phyloP scores from a whole-genome alignment of 352 stramenopile genomes.

The Blastocystis sp. region DNA sequence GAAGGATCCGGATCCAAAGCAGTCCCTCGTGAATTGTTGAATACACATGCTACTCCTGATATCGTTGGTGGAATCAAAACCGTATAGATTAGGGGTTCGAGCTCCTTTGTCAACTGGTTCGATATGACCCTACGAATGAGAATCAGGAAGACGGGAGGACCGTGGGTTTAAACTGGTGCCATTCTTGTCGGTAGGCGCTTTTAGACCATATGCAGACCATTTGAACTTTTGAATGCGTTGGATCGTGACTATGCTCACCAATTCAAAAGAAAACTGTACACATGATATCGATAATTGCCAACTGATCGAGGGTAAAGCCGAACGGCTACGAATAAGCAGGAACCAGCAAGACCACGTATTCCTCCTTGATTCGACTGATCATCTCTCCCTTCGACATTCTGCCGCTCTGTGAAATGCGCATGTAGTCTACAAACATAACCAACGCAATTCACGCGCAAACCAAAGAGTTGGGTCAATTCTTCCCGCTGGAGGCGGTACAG shows the following conservation, averaged over 20 bases:
- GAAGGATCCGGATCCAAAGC: constrained; percentile 43
- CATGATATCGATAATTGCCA: constrained; percentile 43
- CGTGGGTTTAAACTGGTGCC: constrained; percentile 4
- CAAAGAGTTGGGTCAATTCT: constrained; percentile 25
- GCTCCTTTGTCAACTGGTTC: neutral
- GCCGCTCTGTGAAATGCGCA: constrained; percentile 10
- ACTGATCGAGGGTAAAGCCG: constrained; percentile 41
- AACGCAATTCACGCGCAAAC: neutral
- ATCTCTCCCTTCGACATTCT: constrained; percentile 14
- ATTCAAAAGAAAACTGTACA: constrained; percentile 11
- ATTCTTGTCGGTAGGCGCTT: constrained; percentile 22
- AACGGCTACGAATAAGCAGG: constrained; percentile 2
- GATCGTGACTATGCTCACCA: neutral
- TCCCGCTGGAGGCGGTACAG: constrained; percentile 47
- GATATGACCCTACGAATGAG: constrained; percentile 27
- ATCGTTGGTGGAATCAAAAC: neutral
- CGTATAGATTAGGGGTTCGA: constrained; percentile 23
- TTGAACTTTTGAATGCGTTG: constrained; percentile 39
- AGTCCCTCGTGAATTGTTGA: constrained; percentile 9
- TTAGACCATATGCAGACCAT: constrained; percentile 27
- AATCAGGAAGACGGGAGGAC: neutral
- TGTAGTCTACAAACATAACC: constrained; percentile 10
- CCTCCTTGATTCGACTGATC: constrained; percentile 49
- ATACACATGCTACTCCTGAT: constrained; percentile 54
- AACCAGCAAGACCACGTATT: neutral